Evolutionary conservation across 352 stramenopile genomes (phyloP).

Genomic region (Phytopythium delawarense): DNA sequence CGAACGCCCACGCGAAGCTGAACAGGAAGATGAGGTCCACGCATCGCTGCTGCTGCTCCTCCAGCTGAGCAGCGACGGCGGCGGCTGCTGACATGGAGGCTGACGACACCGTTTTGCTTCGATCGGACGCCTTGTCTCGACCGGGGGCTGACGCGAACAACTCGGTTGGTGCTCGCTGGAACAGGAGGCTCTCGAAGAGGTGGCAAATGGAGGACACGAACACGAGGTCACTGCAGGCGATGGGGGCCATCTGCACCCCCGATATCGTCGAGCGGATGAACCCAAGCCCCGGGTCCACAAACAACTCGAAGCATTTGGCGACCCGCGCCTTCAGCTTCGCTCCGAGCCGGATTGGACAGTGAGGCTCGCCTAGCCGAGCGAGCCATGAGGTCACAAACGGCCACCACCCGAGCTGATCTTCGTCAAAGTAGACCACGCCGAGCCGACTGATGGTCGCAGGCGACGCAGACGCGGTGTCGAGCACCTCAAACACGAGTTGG

Average conservation of each 20-base stretch:
- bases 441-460: conserved; percentile 91
- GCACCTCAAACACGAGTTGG: conserved; percentile 92
- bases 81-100: conserved; percentile 12
- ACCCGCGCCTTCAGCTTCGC: conserved; percentile 36
- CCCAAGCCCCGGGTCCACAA: conserved; percentile 42
- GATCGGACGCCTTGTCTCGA: conserved; percentile 4
- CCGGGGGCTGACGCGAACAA: conserved; percentile 20
- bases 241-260: conserved; percentile 22
- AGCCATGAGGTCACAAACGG: conserved; percentile 63
- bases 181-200: conserved; percentile 55
- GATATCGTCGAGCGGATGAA: conserved; percentile 31
- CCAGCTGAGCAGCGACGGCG: conserved; percentile 21
- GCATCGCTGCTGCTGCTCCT: conserved; percentile 46
- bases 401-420: conserved; percentile 54
- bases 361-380: conserved; percentile 29
- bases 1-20: conserved; percentile 71
- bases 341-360: conserved; percentile 17
- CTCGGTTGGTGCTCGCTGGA: conserved; percentile 29
- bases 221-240: conserved; percentile 41
- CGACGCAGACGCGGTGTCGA: conserved; percentile 86
- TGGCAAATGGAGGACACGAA: conserved; percentile 53
- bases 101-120: conserved; percentile 1
- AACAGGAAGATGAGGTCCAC: conserved; percentile 69
- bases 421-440: conserved; percentile 89
- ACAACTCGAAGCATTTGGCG: conserved; percentile 56